A percentile compares a stretch with the other conserved stretches of the same genome.
Conservation (phyloP, 2,329 filamentous ascomycete species). For the Teratosphaeria viscida region DNA sequence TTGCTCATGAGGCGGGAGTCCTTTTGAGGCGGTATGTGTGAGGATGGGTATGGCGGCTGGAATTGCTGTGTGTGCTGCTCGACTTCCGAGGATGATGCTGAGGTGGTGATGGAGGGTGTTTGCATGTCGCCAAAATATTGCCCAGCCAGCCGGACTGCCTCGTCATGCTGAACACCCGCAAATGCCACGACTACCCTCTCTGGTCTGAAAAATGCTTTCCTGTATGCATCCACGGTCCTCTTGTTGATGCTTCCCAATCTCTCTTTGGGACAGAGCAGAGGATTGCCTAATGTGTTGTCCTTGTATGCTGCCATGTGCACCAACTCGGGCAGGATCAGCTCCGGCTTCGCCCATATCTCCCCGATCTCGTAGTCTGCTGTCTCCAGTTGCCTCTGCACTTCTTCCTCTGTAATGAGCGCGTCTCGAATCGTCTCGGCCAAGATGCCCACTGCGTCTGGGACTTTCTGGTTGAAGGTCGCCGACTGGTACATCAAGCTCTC, state of each 20-base stretch:
- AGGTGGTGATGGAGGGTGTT: conserved; percentile 14
- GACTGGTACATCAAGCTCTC: conserved; percentile 99
- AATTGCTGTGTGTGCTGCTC: conserved; percentile 16
- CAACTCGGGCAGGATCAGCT: conserved; percentile 88
- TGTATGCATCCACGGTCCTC: conserved; percentile 64
- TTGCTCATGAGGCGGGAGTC: conserved; percentile 65
- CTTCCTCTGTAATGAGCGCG: conserved; percentile 71
- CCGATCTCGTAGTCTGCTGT: conserved; percentile 92
- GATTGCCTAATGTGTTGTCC: conserved; percentile 92
- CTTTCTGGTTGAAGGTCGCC: conserved; percentile 89
- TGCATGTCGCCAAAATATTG: conserved; percentile 90
- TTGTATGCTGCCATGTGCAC: conserved; percentile 93
- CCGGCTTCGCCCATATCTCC: conserved; percentile 96
- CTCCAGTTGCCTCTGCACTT: conserved; percentile 75
- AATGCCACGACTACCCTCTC: conserved; percentile 92
- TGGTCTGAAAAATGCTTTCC: conserved; percentile 73
- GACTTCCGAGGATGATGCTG: conserved; percentile 10
- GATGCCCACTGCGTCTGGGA: conserved; percentile 69
- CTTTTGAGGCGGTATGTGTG: conserved; percentile 35
- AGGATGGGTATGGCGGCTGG: conserved; percentile 22
- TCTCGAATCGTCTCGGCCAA: conserved; percentile 90
- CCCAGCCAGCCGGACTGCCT: conserved; percentile 70
- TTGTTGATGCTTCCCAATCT: conserved; percentile 65
- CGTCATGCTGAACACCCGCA: conserved; percentile 73
- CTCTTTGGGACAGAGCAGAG: conserved; percentile 80